Conservation (phyloP, 176 grass and related monocot species). For the Ensete glaucum region DNA sequence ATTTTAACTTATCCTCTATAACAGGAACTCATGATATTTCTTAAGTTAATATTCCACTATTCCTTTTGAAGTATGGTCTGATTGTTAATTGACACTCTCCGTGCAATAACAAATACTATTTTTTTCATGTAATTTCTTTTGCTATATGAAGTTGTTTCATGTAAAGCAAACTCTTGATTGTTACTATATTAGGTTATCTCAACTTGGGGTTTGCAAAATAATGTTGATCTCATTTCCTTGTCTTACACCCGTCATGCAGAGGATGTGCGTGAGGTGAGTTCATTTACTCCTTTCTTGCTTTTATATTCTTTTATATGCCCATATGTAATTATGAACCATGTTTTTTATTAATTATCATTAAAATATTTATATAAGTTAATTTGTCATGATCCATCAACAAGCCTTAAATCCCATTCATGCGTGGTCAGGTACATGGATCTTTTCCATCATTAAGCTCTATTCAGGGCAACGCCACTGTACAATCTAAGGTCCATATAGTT, state of each 20-base stretch:
- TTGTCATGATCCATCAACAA: not conserved
- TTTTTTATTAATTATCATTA: too few relatives aligned
- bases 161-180: conserved; percentile 1
- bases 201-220: conserved; percentile 78
- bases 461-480: not conserved
- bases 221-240: conserved; percentile 85
- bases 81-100: not conserved
- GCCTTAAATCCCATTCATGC: too few relatives aligned
- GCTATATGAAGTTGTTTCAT: not conserved
- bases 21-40: not conserved
- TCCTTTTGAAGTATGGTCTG: not conserved
- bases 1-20: not conserved
- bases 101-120: not conserved
- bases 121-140: not conserved
- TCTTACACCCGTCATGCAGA: conserved; percentile 86
- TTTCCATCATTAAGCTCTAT: not conserved
- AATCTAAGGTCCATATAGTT: too few relatives aligned
- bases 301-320: too few relatives aligned
- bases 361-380: not conserved
- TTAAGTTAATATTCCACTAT: not conserved
- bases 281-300: conserved; percentile 18
- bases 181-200: conserved; percentile 56
- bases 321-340: too few relatives aligned
- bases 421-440: not conserved
- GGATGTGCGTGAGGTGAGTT: conserved; percentile 72